These are phyloP conservation scores for Cetraspora pellucida DNA, from an alignment of 192 early-diverging fungal species.

Conservation along the genomic window DNA sequence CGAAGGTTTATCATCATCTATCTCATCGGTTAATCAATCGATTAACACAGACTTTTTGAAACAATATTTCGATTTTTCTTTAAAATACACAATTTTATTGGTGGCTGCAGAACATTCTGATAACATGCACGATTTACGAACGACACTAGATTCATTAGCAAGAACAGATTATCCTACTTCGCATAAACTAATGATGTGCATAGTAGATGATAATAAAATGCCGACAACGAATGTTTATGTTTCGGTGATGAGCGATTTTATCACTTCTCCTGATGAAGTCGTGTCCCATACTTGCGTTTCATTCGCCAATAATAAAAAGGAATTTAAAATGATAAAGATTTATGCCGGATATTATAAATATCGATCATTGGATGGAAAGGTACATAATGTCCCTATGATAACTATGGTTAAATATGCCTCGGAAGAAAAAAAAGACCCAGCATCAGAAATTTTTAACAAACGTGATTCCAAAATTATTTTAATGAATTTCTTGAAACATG, in stretches of 20 bases:
- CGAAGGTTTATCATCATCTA: constrained; percentile 39
- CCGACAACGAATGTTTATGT: constrained; percentile 79
- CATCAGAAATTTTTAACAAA: constrained; percentile 89
- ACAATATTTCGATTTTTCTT: constrained; percentile 54
- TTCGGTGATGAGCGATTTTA: constrained; percentile 75
- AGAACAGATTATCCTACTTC: constrained; percentile 76
- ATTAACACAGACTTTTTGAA: constrained; percentile 39
- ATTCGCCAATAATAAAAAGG: constrained; percentile 88
- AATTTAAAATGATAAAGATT: constrained; percentile 91
- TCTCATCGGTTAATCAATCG: constrained; percentile 36
- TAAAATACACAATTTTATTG: constrained; percentile 68
- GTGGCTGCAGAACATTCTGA: constrained; percentile 84
- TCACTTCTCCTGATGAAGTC: constrained; percentile 61
- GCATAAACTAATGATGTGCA: constrained; percentile 78
- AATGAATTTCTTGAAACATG: constrained; percentile 59
- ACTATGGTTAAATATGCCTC: constrained; percentile 71
- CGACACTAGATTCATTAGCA: constrained; percentile 78
- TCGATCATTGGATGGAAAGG: constrained; percentile 54
- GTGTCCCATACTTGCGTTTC: constrained; percentile 82
- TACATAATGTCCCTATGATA: constrained; percentile 71
- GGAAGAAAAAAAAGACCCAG: constrained; percentile 59
- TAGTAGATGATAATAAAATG: constrained; percentile 75
- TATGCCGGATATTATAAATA: constrained; percentile 88
- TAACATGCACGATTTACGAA: constrained; percentile 66
- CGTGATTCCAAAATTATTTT: constrained; percentile 95